Percentiles rank a stretch among this genome's conserved stretches.
Evolutionary conservation across 2,329 filamentous ascomycete species (phyloP).

Genomic region (Cyclaneusma minus): DNA sequence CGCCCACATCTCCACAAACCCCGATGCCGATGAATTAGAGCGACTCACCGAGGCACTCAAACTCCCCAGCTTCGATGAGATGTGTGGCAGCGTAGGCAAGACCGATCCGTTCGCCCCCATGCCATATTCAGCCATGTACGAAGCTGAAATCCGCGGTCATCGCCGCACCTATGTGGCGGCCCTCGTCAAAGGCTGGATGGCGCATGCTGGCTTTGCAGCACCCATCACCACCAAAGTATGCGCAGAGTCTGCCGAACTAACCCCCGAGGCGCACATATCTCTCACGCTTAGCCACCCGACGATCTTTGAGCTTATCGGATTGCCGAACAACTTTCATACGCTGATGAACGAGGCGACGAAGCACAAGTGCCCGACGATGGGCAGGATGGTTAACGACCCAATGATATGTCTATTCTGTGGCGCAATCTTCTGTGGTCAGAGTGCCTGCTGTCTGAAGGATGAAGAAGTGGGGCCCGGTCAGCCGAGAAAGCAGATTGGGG

Average conservation of each 20-base stretch:
- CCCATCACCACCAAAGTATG: constrained; percentile 1
- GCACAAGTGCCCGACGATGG: constrained; percentile 71
- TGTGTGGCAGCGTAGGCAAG: constrained; percentile 42
- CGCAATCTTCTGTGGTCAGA: constrained; percentile 92
- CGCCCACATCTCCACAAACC: constrained; percentile 43
- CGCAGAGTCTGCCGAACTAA: too few species aligned
- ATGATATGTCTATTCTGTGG: constrained; percentile 90
- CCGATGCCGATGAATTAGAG: constrained; percentile 62
- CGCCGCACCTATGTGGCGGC: constrained; percentile 2
- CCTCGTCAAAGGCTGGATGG: constrained; percentile 57
- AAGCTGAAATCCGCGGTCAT: constrained; percentile 1
- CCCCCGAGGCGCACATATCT: constrained; percentile 6
- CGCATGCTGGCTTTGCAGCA: constrained; percentile 25
- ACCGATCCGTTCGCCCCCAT: not conserved
- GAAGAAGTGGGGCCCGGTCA: constrained; percentile 22
- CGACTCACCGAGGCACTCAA: constrained; percentile 64
- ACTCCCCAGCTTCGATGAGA: constrained; percentile 63
- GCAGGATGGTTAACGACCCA: constrained; percentile 81
- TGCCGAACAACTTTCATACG: constrained; percentile 83
- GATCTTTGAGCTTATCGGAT: constrained; percentile 84
- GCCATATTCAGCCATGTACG: not conserved
- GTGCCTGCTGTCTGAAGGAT: constrained; percentile 70
- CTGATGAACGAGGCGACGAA: constrained; percentile 85
- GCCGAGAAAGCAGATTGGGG: constrained; percentile 43
- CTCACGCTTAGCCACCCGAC: constrained; percentile 66